A percentile compares a stretch with the other conserved stretches of the same genome.
phyloP scores from a whole-genome alignment of 768 basidiomycete species.

The Tricholomella constricta region DNA sequence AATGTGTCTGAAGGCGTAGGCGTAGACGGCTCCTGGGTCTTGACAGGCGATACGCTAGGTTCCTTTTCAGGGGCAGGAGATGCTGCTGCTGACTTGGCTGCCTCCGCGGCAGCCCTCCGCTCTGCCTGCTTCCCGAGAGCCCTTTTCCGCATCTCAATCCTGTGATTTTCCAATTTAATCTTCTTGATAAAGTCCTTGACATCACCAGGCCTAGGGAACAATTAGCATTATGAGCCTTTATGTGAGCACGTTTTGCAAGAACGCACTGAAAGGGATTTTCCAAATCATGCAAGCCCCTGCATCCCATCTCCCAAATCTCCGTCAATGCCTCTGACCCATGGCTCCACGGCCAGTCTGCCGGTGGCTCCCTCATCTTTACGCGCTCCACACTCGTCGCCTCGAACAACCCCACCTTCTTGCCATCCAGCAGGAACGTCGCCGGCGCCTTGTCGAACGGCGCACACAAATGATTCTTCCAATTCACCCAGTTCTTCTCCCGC shows the following conservation, averaged over 20 bases:
- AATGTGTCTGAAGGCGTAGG: slow-evolving; percentile 20
- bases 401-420: slow-evolving; percentile 55
- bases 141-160: slow-evolving; percentile 56
- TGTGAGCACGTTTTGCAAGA: no score
- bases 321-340: slow-evolving; percentile 72
- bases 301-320: slow-evolving; percentile 86
- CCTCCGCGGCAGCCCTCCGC: slow-evolving; percentile 28
- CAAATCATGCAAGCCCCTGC: slow-evolving; percentile 61
- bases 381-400: slow-evolving; percentile 59
- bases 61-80: slow-evolving; percentile 18
- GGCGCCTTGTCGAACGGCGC: slow-evolving; percentile 76
- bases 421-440: slow-evolving; percentile 52
- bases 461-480: slow-evolving; percentile 87
- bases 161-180: slow-evolving; percentile 64
- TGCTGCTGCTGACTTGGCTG: slow-evolving; percentile 22
- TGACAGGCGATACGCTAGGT: slow-evolving; percentile 9
- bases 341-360: slow-evolving; percentile 62
- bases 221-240: background rate
- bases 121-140: slow-evolving; percentile 35
- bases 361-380: slow-evolving; percentile 55
- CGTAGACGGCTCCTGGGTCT: slow-evolving; percentile 16
- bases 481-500: slow-evolving; percentile 87
- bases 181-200: slow-evolving; percentile 76
- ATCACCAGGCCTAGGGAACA: slow-evolving; percentile 58
- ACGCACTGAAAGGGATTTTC: slow-evolving; percentile 64